Evolutionary conservation across 2,329 filamentous ascomycete species (phyloP), one percentile per base, ranked within the genome.

Genomic region (Aspergillus thermomutatus): DNA sequence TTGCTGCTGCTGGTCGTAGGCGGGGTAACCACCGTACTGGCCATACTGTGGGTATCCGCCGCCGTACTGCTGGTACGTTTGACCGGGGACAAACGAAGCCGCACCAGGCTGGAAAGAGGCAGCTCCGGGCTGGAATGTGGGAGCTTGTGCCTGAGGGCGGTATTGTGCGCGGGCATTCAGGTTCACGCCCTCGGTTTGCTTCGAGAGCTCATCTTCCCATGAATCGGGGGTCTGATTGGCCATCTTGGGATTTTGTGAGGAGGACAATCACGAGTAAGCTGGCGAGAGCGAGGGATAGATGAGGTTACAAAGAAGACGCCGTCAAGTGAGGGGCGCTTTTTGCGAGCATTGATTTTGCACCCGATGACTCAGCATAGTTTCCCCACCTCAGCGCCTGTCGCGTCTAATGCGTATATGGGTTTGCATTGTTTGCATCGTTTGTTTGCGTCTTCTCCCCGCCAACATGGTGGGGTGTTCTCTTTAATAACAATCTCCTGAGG

Each of bases 151-250:
- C 58, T 74, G 66, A 75, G 78, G 75, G 76, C 82, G 64, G 61
- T 60, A 68, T 62, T 79, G 76, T 57, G 76, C 79, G 66, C 88
- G 89, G 52, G 75, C 77, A 65, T 88, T 89, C 69, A 92, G 73
- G 74, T 91, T 91, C 75, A 92, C 83, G 73, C 89, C 87, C 74
- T 88, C 85, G 40, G 89, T 79, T 80, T 92, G 90, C 68, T 87
- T 86, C 60, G 90, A 85, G 75, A 96, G 85, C 70, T 92, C 90
- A 70, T 96, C 91, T 79, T 97, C 92, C 90, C 94, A 97, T 61
- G 92, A 96, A 76, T 96, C 92, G 69, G 91, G 89, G 34, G 72
- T 73, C 54, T 74, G 72, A 75, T 92, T 87, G 68, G 92, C 89
- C 92, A 96, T 96, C 70, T 55, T 82, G 71, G 55, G 60, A n/a